phyloP scores from a whole-genome alignment of 2,329 filamentous ascomycete species.

The Ilyonectria destructans region DNA sequence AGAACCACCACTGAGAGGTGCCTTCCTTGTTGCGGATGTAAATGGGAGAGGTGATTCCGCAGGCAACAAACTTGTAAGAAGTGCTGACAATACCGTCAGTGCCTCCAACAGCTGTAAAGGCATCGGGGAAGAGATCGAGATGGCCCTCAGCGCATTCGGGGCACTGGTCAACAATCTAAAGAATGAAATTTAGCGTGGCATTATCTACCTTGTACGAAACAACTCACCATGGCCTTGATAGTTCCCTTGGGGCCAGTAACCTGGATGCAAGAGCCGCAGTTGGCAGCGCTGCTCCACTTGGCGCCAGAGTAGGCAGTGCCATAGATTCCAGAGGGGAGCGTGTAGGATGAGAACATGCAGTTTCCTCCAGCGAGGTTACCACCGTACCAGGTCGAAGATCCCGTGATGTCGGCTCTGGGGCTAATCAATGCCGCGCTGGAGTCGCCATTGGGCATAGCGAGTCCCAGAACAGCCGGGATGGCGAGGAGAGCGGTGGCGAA shows the following conservation, averaged over 20 bases:
- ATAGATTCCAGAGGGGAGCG: conserved; percentile 70
- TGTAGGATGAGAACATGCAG: conserved; percentile 77
- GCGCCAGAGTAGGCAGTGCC: conserved; percentile 75
- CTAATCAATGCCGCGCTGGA: conserved; percentile 10
- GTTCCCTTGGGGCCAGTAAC: conserved; percentile 72
- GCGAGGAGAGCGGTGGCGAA: conserved; percentile 43
- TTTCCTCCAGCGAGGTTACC: conserved; percentile 72
- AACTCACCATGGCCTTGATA: conserved; percentile 75
- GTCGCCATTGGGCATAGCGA: conserved; percentile 19
- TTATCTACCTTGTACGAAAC: rapidly evolving
- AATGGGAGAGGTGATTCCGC: conserved; percentile 60
- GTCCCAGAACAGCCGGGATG: conserved; percentile 46
- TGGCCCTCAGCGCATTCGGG: conserved; percentile 59
- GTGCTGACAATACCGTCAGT: conserved; percentile 56
- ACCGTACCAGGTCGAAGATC: conserved; percentile 64
- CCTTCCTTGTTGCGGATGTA: conserved; percentile 63
- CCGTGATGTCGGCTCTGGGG: conserved; percentile 12
- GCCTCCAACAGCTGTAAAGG: conserved; percentile 57
- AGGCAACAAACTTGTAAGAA: conserved; percentile 57
- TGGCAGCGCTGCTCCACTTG: conserved; percentile 69
- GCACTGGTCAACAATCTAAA: conserved; percentile 63
- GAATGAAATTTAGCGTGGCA: background rate
- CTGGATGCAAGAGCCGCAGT: conserved; percentile 75
- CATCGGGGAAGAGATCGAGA: conserved; percentile 63
- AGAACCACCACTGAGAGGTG: conserved; percentile 60